phyloP scores from a whole-genome alignment of 129 eudicot species.

The Lactuca sativa region DNA sequence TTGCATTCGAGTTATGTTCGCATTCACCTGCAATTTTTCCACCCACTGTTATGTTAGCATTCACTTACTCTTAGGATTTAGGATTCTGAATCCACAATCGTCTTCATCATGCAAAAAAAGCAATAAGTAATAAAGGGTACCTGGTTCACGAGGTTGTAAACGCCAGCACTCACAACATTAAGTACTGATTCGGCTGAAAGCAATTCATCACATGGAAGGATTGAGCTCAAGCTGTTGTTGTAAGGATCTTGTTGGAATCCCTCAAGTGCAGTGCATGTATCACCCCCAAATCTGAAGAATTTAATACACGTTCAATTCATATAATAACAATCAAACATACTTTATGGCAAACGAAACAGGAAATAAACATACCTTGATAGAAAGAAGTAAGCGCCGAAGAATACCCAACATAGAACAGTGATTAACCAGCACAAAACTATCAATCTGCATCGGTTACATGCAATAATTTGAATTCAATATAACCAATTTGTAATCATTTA shows the following conservation, averaged over 20 bases:
- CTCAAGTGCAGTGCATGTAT: slow-evolving; percentile 78
- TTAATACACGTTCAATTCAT: slow-evolving; percentile 4
- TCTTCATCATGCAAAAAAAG: background rate
- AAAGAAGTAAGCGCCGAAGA: slow-evolving; percentile 77
- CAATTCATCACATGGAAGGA: slow-evolving; percentile 81
- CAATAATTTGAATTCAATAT: slow-evolving; percentile 5
- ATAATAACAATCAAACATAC: background rate
- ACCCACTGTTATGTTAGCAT: no score
- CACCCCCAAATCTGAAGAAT: slow-evolving; percentile 63
- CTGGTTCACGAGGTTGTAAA: slow-evolving; percentile 58
- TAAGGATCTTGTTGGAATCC: slow-evolving; percentile 77
- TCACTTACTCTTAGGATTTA: no score
- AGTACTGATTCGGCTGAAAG: slow-evolving; percentile 64
- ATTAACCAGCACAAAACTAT: slow-evolving; percentile 68
- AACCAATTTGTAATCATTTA: no score
- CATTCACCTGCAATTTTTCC: slow-evolving; percentile 59
- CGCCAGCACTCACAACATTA: slow-evolving; percentile 56
- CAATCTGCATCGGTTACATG: slow-evolving; percentile 48
- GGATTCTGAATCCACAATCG: background rate
- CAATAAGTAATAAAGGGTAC: slow-evolving; percentile 27
- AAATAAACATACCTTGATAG: slow-evolving; percentile 48
- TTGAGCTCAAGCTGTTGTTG: slow-evolving; percentile 86
- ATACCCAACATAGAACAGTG: slow-evolving; percentile 66
- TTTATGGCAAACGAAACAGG: background rate
- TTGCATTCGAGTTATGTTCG: slow-evolving; percentile 50